A percentile compares a stretch with the other conserved stretches of the same genome.
phyloP scores from a whole-genome alignment of 1,139 yeast species.

The Kodamaea suecica region DNA sequence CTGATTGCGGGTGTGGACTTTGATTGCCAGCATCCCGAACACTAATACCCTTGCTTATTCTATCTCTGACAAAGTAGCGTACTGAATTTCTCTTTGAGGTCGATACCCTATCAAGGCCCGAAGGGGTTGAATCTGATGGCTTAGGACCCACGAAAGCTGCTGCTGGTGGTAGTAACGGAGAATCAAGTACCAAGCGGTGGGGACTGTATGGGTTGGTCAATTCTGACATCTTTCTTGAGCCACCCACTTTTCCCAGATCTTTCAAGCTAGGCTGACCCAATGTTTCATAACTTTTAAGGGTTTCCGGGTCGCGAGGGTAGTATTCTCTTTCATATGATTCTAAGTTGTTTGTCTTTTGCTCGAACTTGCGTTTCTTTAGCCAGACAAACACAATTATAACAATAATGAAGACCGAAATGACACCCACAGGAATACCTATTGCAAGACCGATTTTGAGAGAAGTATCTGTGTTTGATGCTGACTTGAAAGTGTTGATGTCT shows the following conservation, averaged over 20 bases:
- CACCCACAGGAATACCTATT: conserved; percentile 42
- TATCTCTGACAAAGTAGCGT: conserved; percentile 15
- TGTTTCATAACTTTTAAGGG: not conserved
- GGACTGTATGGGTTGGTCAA: not conserved
- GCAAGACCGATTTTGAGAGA: conserved; percentile 35
- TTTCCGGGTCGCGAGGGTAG: not conserved
- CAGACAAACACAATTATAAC: conserved; percentile 22
- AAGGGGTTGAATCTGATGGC: not conserved
- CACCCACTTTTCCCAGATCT: not conserved
- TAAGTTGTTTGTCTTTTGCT: conserved; percentile 11
- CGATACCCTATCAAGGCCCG: not conserved
- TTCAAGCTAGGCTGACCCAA: not conserved
- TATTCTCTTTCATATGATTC: conserved; percentile 11
- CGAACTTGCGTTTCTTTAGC: conserved; percentile 17
- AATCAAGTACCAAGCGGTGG: not conserved
- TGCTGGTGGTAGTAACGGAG: conserved; percentile 2
- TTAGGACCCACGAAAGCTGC: conserved; percentile 1
- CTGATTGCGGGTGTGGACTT: conserved; percentile 1
- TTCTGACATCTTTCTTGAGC: not conserved
- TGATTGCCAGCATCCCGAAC: conserved; percentile 8
- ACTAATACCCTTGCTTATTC: conserved; percentile 20
- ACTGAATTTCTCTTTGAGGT: conserved; percentile 12
- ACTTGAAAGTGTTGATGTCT: not conserved
- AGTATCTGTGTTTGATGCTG: conserved; percentile 6
- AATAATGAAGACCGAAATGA: conserved; percentile 26